Percentiles rank a stretch among this genome's conserved stretches.
Conservation (phyloP, 2,329 filamentous ascomycete species). For the Fusarium buxicola region DNA sequence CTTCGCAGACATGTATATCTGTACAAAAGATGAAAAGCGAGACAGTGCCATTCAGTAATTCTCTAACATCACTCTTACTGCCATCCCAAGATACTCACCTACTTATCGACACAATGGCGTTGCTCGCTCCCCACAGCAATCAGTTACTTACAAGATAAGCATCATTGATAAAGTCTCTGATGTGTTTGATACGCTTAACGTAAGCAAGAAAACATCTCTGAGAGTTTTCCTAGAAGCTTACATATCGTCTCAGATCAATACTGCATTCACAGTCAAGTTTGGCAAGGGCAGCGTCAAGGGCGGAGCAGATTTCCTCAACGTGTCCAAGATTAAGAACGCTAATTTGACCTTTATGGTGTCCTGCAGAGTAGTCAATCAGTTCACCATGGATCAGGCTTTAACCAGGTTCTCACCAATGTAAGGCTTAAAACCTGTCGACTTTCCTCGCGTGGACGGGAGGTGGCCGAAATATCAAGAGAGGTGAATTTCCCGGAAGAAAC, state of each 20-base stretch:
- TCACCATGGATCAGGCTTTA: slow-evolving; percentile 7
- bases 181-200: slow-evolving; percentile 9
- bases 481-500: not conserved
- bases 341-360: slow-evolving; percentile 19
- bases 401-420: not conserved
- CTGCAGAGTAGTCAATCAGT: slow-evolving; percentile 15
- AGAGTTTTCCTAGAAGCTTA: not conserved
- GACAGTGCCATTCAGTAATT: not conserved
- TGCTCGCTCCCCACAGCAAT: slow-evolving; percentile 11
- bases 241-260: slow-evolving; percentile 7
- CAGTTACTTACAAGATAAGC: slow-evolving; percentile 15
- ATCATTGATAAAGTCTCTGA: slow-evolving; percentile 17
- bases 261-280: slow-evolving; percentile 15
- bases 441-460: slow-evolving; percentile 12
- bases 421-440: not conserved
- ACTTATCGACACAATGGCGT: not conserved
- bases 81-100: not conserved
- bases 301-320: slow-evolving; percentile 8
- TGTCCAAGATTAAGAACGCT: slow-evolving; percentile 16
- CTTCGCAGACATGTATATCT: too few relatives aligned
- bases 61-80: not conserved
- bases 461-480: slow-evolving; percentile 11
- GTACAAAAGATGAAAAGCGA: too few relatives aligned
- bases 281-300: slow-evolving; percentile 4
- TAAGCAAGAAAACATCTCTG: not conserved